Percentiles rank a stretch among this genome's conserved stretches.
These are phyloP conservation scores for Heliophila coronopifolia DNA, from an alignment of 441 rosid genomes.

Conservation along the genomic window DNA sequence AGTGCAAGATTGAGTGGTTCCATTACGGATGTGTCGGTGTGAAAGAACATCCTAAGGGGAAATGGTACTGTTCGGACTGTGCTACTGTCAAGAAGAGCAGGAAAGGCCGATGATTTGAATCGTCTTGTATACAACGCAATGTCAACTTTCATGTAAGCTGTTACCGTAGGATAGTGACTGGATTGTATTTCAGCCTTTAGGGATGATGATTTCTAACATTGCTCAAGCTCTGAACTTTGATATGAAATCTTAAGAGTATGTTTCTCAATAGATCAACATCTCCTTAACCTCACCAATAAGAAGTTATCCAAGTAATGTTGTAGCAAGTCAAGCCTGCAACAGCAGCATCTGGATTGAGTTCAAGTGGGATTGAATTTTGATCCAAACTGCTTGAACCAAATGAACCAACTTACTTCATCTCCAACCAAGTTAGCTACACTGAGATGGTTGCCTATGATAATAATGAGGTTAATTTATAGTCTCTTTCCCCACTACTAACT, in stretches of 20 bases:
- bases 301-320: too few relatives aligned
- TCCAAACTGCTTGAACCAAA: conserved; percentile 92
- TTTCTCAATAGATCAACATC: too few relatives aligned
- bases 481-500: neutral
- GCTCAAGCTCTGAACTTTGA: too few relatives aligned
- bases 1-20: conserved; percentile 99
- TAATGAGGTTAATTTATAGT: conserved; percentile 42
- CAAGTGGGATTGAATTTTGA: conserved; percentile 80
- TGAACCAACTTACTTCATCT: conserved; percentile 93
- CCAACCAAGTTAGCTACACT: conserved; percentile 94
- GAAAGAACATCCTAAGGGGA: conserved; percentile 86
- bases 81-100: conserved; percentile 59
- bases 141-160: too few relatives aligned
- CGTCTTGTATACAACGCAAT: neutral
- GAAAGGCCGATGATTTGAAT: conserved; percentile 37
- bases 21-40: conserved; percentile 88
- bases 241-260: too few relatives aligned
- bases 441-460: conserved; percentile 97
- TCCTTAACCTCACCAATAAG: too few relatives aligned
- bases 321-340: conserved; percentile 68
- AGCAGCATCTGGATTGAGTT: conserved; percentile 43
- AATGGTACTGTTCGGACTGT: conserved; percentile 90
- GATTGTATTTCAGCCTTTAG: too few relatives aligned
- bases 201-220: too few relatives aligned
- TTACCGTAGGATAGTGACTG: too few relatives aligned